Evolutionary conservation across 805 yeast genomes (phyloP).

Genomic region (Teunomyces barrocoloradensis): DNA sequence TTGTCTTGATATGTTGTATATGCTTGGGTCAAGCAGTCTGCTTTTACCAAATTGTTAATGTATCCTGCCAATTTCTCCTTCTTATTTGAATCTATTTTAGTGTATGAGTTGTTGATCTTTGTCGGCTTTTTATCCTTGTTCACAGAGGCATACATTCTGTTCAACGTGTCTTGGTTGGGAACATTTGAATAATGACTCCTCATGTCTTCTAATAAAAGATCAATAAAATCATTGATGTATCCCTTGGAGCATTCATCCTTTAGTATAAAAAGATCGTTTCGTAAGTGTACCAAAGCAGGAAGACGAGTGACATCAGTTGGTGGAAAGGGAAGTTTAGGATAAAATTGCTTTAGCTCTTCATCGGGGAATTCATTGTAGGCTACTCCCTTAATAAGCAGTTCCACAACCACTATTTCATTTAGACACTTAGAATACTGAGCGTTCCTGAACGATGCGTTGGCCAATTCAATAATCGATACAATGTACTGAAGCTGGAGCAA

Average conservation of each 20-base stretch:
- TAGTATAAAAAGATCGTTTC: constrained; percentile 52
- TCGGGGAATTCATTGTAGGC: constrained; percentile 14
- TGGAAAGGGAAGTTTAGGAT: constrained; percentile 29
- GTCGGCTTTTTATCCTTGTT: constrained; percentile 22
- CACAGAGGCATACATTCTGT: constrained; percentile 39
- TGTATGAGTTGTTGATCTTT: constrained; percentile 33
- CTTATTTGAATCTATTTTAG: constrained; percentile 34
- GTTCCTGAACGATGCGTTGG: constrained; percentile 42
- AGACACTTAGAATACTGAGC: constrained; percentile 55
- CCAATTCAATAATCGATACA: constrained; percentile 23
- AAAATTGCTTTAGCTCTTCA: constrained; percentile 13
- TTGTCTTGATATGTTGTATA: constrained; percentile 64
- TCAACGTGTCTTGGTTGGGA: constrained; percentile 47
- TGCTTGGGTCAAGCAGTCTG: constrained; percentile 61
- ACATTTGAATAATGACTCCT: constrained; percentile 53
- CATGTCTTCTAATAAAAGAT: constrained; percentile 58
- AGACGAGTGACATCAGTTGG: constrained; percentile 42
- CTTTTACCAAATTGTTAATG: constrained; percentile 56
- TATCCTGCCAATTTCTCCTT: constrained; percentile 44
- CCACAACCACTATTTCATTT: constrained; percentile 54
- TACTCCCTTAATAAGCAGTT: constrained; percentile 54
- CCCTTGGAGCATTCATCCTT: constrained; percentile 66
- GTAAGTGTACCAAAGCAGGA: constrained; percentile 50
- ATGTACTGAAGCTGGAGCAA: constrained; percentile 50
- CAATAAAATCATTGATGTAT: constrained; percentile 58